Evolutionary conservation across 2,329 filamentous ascomycete species (phyloP).

Genomic region (Pseudocercospora eumusae): DNA sequence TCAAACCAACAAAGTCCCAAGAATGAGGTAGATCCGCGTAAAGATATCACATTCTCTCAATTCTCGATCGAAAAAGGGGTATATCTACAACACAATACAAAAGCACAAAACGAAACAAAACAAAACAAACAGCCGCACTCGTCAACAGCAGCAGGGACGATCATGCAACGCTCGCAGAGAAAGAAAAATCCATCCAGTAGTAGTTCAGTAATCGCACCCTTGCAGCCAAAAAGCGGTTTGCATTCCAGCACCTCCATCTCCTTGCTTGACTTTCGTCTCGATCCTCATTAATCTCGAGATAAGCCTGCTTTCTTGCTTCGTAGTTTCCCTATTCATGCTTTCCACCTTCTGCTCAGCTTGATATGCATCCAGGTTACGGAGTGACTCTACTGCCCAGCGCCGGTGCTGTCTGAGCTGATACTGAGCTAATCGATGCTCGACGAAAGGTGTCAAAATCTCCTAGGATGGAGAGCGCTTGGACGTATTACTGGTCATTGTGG

Average conservation of each 20-base stretch:
- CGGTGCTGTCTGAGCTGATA: not conserved
- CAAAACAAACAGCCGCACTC: not conserved
- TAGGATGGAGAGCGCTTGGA: not conserved
- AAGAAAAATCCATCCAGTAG: not conserved
- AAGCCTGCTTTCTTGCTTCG: conserved; percentile 1
- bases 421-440: not conserved
- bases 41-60: not conserved
- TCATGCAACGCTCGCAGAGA: not conserved
- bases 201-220: not conserved
- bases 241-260: not conserved
- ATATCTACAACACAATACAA: conserved; percentile 4
- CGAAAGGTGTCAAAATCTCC: not conserved
- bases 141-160: not conserved
- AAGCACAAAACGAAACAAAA: not conserved
- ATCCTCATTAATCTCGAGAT: conserved; percentile 5
- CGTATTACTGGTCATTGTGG: not conserved
- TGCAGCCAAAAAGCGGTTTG: not conserved
- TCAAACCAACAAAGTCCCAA: too few species aligned
- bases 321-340: not conserved
- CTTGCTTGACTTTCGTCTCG: conserved; percentile 5
- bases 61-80: not conserved
- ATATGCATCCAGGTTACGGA: not conserved
- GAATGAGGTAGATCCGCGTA: too few species aligned
- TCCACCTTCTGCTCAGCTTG: not conserved
- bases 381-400: not conserved